Percentiles rank a stretch among this genome's conserved stretches.
Conservation (phyloP, 805 yeast genomes). For the Diddensiella santjacobensis region DNA sequence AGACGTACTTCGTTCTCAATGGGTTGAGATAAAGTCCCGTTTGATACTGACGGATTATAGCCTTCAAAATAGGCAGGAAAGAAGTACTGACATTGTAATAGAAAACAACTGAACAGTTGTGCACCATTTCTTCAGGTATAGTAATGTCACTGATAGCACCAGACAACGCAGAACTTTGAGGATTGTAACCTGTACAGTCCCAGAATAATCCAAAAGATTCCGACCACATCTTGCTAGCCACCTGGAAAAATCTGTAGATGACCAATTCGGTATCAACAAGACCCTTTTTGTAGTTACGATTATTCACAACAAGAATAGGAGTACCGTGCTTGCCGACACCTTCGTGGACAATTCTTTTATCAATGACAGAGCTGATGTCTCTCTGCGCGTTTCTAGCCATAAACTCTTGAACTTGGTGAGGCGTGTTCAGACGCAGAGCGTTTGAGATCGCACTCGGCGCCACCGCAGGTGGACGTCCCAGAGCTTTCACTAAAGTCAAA, state of each 20-base stretch:
- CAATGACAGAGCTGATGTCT: constrained; percentile 45
- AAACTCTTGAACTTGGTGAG: constrained; percentile 56
- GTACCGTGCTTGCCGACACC: constrained; percentile 69
- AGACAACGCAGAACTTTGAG: constrained; percentile 33
- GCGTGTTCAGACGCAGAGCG: constrained; percentile 7
- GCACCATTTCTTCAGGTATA: constrained; percentile 49
- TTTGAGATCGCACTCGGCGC: constrained; percentile 1
- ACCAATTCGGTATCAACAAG: constrained; percentile 46
- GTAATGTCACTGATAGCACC: constrained; percentile 38
- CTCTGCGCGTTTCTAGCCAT: constrained; percentile 63
- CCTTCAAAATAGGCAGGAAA: constrained; percentile 29
- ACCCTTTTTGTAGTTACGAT: constrained; percentile 36
- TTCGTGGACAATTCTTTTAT: constrained; percentile 51
- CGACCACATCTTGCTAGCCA: constrained; percentile 68
- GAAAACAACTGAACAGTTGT: constrained; percentile 52
- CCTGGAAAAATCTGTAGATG: constrained; percentile 58
- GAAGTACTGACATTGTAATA: constrained; percentile 41
- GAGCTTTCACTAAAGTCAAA: constrained; percentile 15
- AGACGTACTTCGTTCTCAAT: constrained; percentile 34
- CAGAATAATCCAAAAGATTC: constrained; percentile 56
- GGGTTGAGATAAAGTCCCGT: constrained; percentile 24
- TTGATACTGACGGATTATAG: constrained; percentile 22
- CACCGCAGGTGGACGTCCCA: constrained; percentile 19
- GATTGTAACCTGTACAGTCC: constrained; percentile 62
- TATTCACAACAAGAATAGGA: constrained; percentile 57